Evolutionary conservation across 371 early-diverging fungal species (phyloP), one percentile per base, ranked within the genome.

Genomic region (Mucor lusitanicus): DNA sequence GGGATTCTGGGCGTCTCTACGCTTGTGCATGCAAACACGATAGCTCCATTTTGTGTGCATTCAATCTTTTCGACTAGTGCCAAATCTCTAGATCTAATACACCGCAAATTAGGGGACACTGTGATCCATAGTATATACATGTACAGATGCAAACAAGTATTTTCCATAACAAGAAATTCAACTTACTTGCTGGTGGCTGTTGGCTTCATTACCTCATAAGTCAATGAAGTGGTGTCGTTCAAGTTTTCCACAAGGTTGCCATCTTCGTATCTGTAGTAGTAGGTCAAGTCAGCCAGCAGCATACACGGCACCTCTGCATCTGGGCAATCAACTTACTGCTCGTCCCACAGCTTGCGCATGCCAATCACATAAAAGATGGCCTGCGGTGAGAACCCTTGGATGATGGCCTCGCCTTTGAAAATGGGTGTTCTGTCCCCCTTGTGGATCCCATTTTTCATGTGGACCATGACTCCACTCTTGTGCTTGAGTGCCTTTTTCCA

Each of bases 401-500:
- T 84, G 32, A 88, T 75, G 33, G 81, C 80, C 59, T 88, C 88
- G 19, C 90, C 88, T 73, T 87, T 90, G 65, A 88, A 90, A 3
- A 86, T 74, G 0, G 89, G 87, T 12, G 85, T 80, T 61, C 87
- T 87, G 30, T 87, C 88, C 2, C 70, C 73, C 42, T 75, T 78
- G 53, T 73, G 68, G 19, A 79, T 70, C 13, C 86, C 82, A 33
- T 65, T 74, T 35, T 78, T 79, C 73, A 87, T 86, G 63, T 86
- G 87, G n/a, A 90, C 90, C 1, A 88, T 80, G 33, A 88, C 87
- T n/a, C 88, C 89, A 58, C 86, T 87, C 61, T 88, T 88, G 69
- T 90, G 88, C 15, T 85, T 87, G 30, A 88, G 67, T 25, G 87
- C 87, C 65, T 88, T 87, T 70, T 91, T 89, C 91, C 91, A 91